These are phyloP conservation scores for Agrocybe pediades DNA, from an alignment of 768 basidiomycete species.

Conservation along the genomic window DNA sequence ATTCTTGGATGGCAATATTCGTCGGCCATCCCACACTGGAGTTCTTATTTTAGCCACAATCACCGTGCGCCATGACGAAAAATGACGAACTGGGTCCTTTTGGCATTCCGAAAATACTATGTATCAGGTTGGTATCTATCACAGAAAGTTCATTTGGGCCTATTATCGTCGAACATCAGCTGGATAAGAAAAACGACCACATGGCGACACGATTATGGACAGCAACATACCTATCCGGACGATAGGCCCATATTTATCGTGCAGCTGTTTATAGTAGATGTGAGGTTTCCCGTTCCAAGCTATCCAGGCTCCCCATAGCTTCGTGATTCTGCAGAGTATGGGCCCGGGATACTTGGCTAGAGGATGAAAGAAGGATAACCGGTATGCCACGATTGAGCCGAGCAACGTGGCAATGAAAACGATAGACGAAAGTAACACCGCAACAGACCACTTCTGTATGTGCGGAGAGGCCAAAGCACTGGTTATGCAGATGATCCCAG, in stretches of 20 bases:
- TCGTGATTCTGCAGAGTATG: constrained; percentile 37
- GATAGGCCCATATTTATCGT: constrained; percentile 54
- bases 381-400: constrained; percentile 33
- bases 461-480: background rate
- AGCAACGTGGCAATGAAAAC: constrained; percentile 13
- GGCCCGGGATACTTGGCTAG: constrained; percentile 51
- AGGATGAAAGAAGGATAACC: constrained; percentile 50
- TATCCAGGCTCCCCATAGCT: constrained; percentile 36
- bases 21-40: constrained; percentile 32
- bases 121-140: constrained; percentile 29
- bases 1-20: constrained; percentile 15
- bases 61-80: background rate
- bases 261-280: constrained; percentile 42
- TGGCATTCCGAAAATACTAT: constrained; percentile 39
- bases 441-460: background rate
- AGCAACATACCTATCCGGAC: constrained; percentile 52
- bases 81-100: constrained; percentile 35
- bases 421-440: background rate
- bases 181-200: background rate
- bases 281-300: constrained; percentile 43
- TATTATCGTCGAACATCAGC: constrained; percentile 12
- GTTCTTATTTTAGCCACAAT: constrained; percentile 3
- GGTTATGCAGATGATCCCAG: background rate
- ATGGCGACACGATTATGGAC: background rate
- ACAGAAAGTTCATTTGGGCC: constrained; percentile 50